Evolutionary conservation across 108 stramenopile genomes (phyloP), one percentile per base, ranked within the genome.

Genomic region (Nitzschia inconspicua): DNA sequence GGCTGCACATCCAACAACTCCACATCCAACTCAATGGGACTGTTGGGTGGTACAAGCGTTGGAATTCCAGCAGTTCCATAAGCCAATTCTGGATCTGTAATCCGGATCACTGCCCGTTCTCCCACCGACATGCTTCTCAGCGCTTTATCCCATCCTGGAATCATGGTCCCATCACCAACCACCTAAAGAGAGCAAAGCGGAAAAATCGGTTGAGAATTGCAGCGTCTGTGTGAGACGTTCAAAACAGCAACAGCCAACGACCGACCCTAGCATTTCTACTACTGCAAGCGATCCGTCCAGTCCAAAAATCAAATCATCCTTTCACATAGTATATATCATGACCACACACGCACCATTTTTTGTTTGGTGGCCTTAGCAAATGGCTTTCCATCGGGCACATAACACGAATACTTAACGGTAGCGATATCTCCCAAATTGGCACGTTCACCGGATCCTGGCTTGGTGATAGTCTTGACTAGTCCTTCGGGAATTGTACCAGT

Each of bases 71-170:
- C 74, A 13, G 52, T 16, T 7, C 90, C 90, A 59, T 91, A 91
- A 16, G 70, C 86, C 49, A 77, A 42, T 20, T 63, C 40, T 4
- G 86, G 83, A 69, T 88, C 86, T 1, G 77, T 75, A 13, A 91
- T 50, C 0, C 64, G 84, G 27, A 91, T 55, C 6, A 79, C 46
- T 0, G 82, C 66, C 3, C 82, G 68, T 68, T 91, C 90, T 31
- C 90, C 90, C 28, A 80, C 78, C 34, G 48, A 67, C 90, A 91
- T 91, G 44, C 73, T 79, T 1, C 71, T 71, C 5, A 91, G 14
- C 11, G 83, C 82, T 39, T 68, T 50, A 37, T 91, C 90, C 86
- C 86, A 91, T n/a, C 82, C 86, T 10, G 57, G 62, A 36, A 91
- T 79, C 90, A 91, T 91, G 42, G 68, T 61, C 3, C 86, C 83